Conservation (phyloP, 1,139 yeast genomes). For the Suhomyces ambrosiae region DNA sequence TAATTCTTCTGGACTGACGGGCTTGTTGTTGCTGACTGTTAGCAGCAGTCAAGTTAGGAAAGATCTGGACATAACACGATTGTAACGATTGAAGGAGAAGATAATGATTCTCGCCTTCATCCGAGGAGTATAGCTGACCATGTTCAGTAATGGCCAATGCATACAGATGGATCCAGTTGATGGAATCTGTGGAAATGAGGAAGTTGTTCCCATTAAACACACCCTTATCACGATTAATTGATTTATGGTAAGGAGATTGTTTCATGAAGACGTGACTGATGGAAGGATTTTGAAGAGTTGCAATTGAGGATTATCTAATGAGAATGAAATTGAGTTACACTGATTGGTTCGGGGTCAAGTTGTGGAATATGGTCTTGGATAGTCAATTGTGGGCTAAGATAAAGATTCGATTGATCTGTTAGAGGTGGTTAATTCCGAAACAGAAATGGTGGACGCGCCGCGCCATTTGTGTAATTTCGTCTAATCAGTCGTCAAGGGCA, state of each 20-base stretch:
- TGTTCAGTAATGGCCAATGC: conserved; percentile 38
- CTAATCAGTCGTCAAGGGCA: conserved; percentile 6
- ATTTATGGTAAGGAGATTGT: conserved; percentile 32
- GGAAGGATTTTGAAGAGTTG: too few species aligned
- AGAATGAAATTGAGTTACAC: too few species aligned
- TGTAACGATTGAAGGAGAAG: conserved; percentile 42
- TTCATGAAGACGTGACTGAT: conserved; percentile 16
- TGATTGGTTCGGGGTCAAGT: too few species aligned
- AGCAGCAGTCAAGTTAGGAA: conserved; percentile 26
- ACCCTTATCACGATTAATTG: conserved; percentile 40
- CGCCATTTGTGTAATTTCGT: conserved; percentile 15
- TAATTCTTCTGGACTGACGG: conserved; percentile 14
- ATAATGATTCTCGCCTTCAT: conserved; percentile 36
- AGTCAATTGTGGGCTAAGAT: too few species aligned
- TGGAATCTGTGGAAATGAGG: conserved; percentile 40
- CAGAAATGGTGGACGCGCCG: conserved; percentile 8
- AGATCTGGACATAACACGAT: conserved; percentile 45
- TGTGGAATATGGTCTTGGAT: too few species aligned
- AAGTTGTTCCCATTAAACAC: conserved; percentile 39
- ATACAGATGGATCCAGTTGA: conserved; percentile 40
- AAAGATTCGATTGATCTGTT: too few species aligned
- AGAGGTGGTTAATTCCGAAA: not conserved
- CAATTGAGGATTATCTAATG: too few species aligned
- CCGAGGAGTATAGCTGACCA: conserved; percentile 41
- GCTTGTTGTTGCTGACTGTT: conserved; percentile 15